Conservation (phyloP, 305 asterid genomes). For the Solanum hybrid region DNA sequence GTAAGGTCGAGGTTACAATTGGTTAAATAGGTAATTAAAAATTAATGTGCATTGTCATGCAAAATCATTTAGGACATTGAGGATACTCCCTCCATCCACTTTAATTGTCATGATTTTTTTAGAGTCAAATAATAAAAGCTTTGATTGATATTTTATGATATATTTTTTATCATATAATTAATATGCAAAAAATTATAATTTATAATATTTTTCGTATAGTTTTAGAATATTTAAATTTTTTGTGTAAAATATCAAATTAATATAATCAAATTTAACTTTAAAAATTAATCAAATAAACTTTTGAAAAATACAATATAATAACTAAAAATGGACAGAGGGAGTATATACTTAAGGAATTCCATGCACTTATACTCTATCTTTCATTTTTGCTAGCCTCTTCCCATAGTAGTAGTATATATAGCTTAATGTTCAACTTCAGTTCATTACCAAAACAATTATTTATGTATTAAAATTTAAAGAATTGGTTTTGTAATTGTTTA, state of each 20-base stretch:
- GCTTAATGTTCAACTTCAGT: not conserved
- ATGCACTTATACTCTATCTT: not conserved
- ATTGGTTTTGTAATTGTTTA: not conserved
- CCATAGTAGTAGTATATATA: not conserved
- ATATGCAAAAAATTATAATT: too few species aligned
- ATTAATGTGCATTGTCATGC: not conserved
- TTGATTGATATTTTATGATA: too few species aligned
- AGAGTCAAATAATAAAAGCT: accelerated
- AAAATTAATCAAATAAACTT: too few species aligned
- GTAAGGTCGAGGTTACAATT: not conserved
- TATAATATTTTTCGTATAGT: too few species aligned
- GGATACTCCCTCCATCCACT: not conserved
- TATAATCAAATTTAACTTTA: too few species aligned
- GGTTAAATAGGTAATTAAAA: not conserved
- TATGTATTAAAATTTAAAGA: not conserved
- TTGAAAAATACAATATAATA: too few species aligned
- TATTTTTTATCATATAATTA: too few species aligned
- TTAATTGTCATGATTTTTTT: too few species aligned
- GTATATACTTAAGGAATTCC: not conserved
- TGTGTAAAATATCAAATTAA: too few species aligned
- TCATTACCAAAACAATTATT: not conserved
- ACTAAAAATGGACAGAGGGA: not conserved
- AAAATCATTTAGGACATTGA: not conserved
- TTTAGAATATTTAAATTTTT: too few species aligned
- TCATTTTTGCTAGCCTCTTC: not conserved